Conservation (phyloP, 768 basidiomycete genomes). For the Clathrus columnatus region DNA sequence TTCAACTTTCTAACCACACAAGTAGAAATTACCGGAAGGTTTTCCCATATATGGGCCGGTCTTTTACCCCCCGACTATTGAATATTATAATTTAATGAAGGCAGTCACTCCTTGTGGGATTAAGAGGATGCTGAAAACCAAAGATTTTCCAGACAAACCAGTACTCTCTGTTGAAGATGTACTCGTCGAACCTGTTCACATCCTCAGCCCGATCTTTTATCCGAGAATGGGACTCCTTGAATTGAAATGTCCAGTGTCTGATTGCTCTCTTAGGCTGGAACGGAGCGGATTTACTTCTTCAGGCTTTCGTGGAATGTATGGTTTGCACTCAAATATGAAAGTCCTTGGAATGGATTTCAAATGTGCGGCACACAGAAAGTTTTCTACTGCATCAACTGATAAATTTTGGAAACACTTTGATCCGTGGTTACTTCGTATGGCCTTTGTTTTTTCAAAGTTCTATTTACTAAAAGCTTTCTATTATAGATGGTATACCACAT, state of each 20-base stretch:
- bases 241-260: not conserved
- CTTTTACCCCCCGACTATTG: not conserved
- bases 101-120: not conserved
- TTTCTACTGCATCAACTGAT: not conserved
- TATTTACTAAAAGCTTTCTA: not conserved
- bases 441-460: not conserved
- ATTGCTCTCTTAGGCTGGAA: not conserved
- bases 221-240: not conserved
- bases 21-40: not conserved
- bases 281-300: not conserved
- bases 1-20: not conserved
- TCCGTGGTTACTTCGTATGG: not conserved
- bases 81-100: not conserved
- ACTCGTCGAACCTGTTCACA: not conserved
- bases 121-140: not conserved
- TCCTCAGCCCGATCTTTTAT: not conserved
- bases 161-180: too few species aligned
- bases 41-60: slow-evolving; percentile 1
- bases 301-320: not conserved
- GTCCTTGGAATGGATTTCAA: slow-evolving; percentile 1
- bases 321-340: not conserved
- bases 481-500: not conserved
- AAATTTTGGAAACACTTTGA: slow-evolving; percentile 5
- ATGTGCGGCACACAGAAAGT: not conserved
- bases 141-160: not conserved